These are phyloP conservation scores for Backusella sp. DNA, from an alignment of 192 early-diverging fungal species.

Conservation along the genomic window DNA sequence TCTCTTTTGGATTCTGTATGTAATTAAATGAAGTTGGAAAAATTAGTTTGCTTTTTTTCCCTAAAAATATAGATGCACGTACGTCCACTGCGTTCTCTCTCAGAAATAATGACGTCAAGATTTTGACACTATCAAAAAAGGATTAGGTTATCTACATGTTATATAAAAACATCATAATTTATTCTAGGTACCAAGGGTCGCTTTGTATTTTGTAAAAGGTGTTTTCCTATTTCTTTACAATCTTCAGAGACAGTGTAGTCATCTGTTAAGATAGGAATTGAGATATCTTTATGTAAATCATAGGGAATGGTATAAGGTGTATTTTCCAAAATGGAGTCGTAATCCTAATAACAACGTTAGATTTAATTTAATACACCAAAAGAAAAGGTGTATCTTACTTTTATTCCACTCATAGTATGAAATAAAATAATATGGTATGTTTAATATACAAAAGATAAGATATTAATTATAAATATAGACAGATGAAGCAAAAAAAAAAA, in stretches of 20 bases:
- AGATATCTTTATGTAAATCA: slow-evolving; percentile 1
- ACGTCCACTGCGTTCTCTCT: background rate
- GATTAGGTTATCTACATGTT: background rate
- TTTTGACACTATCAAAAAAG: slow-evolving; percentile 5
- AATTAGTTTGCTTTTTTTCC: background rate
- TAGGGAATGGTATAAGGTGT: background rate
- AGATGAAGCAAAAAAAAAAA: background rate
- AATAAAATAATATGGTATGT: background rate
- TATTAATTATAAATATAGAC: background rate
- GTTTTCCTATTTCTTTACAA: slow-evolving; percentile 12
- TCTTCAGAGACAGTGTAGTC: background rate
- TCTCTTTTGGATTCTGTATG: background rate
- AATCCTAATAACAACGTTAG: background rate
- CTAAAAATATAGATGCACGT: background rate
- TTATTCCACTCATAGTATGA: slow-evolving; percentile 7
- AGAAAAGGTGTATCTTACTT: background rate
- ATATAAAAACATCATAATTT: background rate
- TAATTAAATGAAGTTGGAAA: background rate
- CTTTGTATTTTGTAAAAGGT: slow-evolving; percentile 2
- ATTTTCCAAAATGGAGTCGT: background rate
- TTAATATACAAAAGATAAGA: background rate
- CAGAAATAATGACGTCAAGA: slow-evolving; percentile 8
- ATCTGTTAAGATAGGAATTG: slow-evolving; percentile 13
- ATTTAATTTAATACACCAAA: background rate
- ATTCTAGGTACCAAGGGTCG: background rate